These are phyloP conservation scores for Endoconidiophora polonica DNA, from an alignment of 2,329 filamentous ascomycete species.

Conservation along the genomic window DNA sequence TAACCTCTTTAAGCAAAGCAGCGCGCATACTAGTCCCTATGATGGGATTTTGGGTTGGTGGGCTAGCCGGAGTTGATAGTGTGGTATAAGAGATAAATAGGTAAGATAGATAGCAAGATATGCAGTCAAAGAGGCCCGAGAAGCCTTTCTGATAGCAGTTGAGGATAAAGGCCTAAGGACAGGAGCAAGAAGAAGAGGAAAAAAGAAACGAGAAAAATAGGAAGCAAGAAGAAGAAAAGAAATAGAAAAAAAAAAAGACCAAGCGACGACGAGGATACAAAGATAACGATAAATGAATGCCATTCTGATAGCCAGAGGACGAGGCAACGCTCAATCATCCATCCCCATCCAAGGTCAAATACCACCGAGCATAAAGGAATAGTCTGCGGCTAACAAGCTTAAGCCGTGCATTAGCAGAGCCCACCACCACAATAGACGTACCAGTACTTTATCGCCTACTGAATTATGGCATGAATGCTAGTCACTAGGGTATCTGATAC, in stretches of 20 bases:
- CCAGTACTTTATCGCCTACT: neutral
- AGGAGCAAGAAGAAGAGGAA: neutral
- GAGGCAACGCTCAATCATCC: too few species aligned
- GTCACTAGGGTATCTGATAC: too few species aligned
- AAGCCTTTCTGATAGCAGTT: conserved; percentile 3
- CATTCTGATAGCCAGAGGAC: too few species aligned
- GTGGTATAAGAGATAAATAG: neutral
- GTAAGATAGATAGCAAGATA: neutral
- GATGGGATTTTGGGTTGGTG: too few species aligned
- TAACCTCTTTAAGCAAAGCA: neutral
- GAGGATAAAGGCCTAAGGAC: neutral
- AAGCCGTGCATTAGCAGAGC: too few species aligned
- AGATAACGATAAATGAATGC: neutral
- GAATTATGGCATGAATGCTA: neutral
- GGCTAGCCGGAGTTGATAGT: too few species aligned
- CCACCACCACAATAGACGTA: too few species aligned
- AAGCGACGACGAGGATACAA: neutral
- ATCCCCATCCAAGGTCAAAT: neutral
- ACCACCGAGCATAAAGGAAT: neutral
- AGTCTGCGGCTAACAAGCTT: neutral
- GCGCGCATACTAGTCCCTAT: too few species aligned
- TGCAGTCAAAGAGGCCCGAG: conserved; percentile 1
- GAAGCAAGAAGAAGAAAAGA: neutral
- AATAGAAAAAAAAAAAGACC: neutral
- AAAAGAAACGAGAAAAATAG: neutral